Evolutionary conservation across 129 eudicot species (phyloP), one percentile per base, ranked within the genome.

Genomic region (Heracleum sosnowskyi): DNA sequence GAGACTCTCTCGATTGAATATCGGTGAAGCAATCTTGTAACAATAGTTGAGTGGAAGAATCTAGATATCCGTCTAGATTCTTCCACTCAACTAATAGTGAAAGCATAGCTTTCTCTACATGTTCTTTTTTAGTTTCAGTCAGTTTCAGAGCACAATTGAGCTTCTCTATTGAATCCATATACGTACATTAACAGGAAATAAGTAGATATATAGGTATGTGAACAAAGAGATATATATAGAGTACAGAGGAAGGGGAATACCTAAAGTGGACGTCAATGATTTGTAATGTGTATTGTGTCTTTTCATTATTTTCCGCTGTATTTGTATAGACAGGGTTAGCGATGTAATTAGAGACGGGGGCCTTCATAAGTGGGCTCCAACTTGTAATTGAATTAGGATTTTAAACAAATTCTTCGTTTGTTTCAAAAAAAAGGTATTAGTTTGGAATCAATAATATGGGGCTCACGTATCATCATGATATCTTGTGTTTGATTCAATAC

Each of bases 41-140:
- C 49, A 26, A 72, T 16, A 1, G 44, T 2, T 35, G 74, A 72
- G 76, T 42, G 11, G 77, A 73, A 73, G 77, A 73, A 44, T 73
- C 39, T 20, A 73, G 51, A n/a, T 71, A 34, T 5, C 1, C 2
- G 2, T 73, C 77, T 7, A 73, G 49, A 73, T 73, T 34, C 77
- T 73, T 44, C 77, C 77, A 73, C 45, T 73, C 77, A 28, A 28
- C 57, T 0, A 73, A 1, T 16, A 73, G 37, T 2, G 77, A 73
- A 29, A 73, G 77, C 33, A 73, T 7, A 1, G 77, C 77, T 44
- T 73, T 73, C 60, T 44, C 24, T 2, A 28, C 60, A 42, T 10
- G 57, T 34, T 11, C n/a, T 73, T 44, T 73, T 29, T 20, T 29
- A 7, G 20, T 16, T 44, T 73, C 77, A 1, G 77, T 73, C 2